Base-by-base conservation (phyloP, 768 basidiomycete species). In the Hypholoma fasciculare region DNA sequence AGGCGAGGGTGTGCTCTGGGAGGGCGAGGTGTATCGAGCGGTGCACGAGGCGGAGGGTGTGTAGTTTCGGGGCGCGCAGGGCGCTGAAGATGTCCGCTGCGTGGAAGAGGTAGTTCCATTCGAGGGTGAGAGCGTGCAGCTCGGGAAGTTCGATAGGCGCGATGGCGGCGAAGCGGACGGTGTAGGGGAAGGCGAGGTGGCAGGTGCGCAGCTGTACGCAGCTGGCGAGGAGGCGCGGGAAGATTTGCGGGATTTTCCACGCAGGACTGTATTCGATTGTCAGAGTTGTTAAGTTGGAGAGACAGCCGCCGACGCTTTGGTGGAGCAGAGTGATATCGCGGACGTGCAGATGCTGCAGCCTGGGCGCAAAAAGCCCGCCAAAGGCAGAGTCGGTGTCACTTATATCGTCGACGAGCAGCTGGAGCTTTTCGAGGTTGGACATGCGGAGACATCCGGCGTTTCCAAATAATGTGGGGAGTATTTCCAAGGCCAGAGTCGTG, bases 321-420 rank as follows among this genome's bases (percentile, higher is more conserved):
- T 50, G 44, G n/a, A 69, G 53, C 11, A 63, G 63, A 7, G 64
- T 69, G 26, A 63, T 61, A 47, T 69, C 65, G 51, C 62, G 57
- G 4, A 69, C 56, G 11, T 55, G 60, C 37, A 67, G 60, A 37
- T 23, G 13, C n/a, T 50, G 63, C 7, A 67, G 53, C 2, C 49
- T 57, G 26, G 63, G 68, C 8, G 65, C 57, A 14, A 62, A 19
- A 17, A 67, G 46, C 19, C 26, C 11, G 2, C 65, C 60, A 14
- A 62, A 49, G 3, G 52, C 47, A 26, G 46, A 19, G 9, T 53
- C 39, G 47, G 47, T 46, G 47, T 54, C 50, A 14, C 44, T 44
- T 23, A 54, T 54, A 16, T 63, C 60, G n/a, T 61, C 57, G 26
- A 65, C 54, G 12, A 59, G 37, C 17, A 67, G 61, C 38, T 34